These are phyloP conservation scores for Coemansia sp. DNA, from an alignment of 192 early-diverging fungal species.

Conservation along the genomic window DNA sequence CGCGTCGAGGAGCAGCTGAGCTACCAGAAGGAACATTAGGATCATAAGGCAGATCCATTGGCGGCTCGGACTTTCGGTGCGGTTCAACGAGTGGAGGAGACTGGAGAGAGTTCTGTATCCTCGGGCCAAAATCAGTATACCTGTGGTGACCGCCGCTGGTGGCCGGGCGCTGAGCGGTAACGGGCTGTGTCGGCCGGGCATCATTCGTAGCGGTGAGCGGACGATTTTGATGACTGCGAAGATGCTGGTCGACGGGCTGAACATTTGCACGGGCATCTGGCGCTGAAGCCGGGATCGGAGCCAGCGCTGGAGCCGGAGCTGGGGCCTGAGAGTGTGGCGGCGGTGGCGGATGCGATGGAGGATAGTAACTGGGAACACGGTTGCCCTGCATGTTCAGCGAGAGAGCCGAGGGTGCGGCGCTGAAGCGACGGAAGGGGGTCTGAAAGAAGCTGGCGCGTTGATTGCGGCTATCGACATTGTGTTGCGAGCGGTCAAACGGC, in stretches of 20 bases:
- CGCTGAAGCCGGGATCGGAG: constrained; percentile 5
- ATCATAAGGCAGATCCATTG: constrained; percentile 30
- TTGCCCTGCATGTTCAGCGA: constrained; percentile 32
- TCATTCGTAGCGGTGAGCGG: constrained; percentile 34
- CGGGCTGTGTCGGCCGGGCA: constrained; percentile 11
- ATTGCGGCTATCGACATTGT: constrained; percentile 30
- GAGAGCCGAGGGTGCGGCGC: constrained; percentile 40
- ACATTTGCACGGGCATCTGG: not conserved
- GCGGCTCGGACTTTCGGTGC: constrained; percentile 44
- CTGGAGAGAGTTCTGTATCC: not conserved
- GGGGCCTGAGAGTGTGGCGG: constrained; percentile 13
- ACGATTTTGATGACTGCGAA: constrained; percentile 12
- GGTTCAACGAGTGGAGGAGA: constrained; percentile 17
- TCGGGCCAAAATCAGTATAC: constrained; percentile 46
- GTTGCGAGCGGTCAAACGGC: constrained; percentile 37
- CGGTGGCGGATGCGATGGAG: constrained; percentile 21
- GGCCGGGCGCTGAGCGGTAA: constrained; percentile 32
- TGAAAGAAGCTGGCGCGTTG: constrained; percentile 45
- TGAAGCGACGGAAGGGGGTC: constrained; percentile 44
- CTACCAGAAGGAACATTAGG: constrained; percentile 1
- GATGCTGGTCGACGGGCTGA: constrained; percentile 2
- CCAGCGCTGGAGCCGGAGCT: not conserved
- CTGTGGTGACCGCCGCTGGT: constrained; percentile 48
- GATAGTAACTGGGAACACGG: constrained; percentile 41
- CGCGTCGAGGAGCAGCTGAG: constrained; percentile 16